phyloP scores from a whole-genome alignment of 1,284 basidiomycete genomes.

The Grifola frondosa region DNA sequence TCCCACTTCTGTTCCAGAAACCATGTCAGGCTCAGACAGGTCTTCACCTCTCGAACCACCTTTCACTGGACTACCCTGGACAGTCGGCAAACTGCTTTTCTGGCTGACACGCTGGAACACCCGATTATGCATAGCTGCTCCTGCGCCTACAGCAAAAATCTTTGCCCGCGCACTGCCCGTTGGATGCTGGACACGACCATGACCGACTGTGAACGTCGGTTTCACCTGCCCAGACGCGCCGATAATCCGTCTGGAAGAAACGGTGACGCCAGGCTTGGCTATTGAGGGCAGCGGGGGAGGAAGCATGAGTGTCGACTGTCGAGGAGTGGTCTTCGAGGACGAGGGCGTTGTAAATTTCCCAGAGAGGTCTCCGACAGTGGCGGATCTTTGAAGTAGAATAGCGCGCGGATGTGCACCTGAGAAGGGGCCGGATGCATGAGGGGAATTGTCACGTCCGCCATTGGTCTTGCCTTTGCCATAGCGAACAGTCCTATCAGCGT shows the following conservation, averaged over 20 bases:
- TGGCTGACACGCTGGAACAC: conserved; percentile 55
- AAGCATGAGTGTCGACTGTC: conserved; percentile 24
- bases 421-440: too few relatives aligned
- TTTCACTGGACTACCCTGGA: conserved; percentile 38
- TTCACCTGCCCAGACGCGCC: too few relatives aligned
- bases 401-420: too few relatives aligned
- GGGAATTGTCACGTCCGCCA: too few relatives aligned
- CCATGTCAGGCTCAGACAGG: conserved; percentile 1
- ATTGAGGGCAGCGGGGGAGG: conserved; percentile 20
- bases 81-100: conserved; percentile 55
- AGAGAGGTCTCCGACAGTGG: conserved; percentile 15
- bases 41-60: conserved; percentile 12
- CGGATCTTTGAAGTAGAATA: conserved; percentile 7
- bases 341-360: conserved; percentile 3
- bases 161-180: conserved; percentile 43
- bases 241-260: too few relatives aligned
- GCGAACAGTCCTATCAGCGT: conserved; percentile 3
- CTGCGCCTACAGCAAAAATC: conserved; percentile 20
- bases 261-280: conserved; percentile 14
- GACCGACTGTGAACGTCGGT: conserved; percentile 8
- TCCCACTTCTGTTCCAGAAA: not conserved
- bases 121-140: conserved; percentile 22
- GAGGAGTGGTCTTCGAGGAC: conserved; percentile 5
- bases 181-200: conserved; percentile 37
- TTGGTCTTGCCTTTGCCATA: not conserved